These are phyloP conservation scores for Metarhizium anisopliae DNA, from an alignment of 2,329 filamentous ascomycete species.

Conservation along the genomic window DNA sequence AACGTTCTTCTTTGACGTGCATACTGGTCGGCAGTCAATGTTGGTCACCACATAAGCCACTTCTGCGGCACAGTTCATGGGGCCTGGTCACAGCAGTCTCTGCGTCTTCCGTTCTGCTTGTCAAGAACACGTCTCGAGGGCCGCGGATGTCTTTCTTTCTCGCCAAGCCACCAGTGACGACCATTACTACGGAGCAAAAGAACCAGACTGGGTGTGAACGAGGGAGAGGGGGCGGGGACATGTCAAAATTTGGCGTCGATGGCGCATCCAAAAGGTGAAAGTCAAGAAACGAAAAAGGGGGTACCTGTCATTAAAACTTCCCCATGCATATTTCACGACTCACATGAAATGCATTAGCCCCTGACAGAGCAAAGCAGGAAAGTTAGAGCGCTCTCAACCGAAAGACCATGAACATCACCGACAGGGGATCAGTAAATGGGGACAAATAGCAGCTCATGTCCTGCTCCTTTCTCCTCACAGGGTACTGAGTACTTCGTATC, in stretches of 20 bases:
- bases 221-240: not conserved
- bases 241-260: not conserved
- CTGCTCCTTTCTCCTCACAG: not conserved
- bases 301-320: not conserved
- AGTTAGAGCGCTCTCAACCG: not conserved
- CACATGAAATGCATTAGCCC: constrained; percentile 4
- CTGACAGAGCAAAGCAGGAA: not conserved
- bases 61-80: constrained; percentile 6
- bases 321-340: constrained; percentile 4
- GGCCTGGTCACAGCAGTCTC: not conserved
- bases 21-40: constrained; percentile 9
- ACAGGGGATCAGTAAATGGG: not conserved
- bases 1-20: constrained; percentile 6
- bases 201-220: not conserved
- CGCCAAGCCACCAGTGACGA: not conserved
- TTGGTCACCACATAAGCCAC: constrained; percentile 10
- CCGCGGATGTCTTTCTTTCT: not conserved
- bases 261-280: not conserved
- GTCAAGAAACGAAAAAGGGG: not conserved
- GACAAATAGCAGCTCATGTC: not conserved
- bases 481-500: not conserved
- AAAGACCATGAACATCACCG: not conserved
- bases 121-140: not conserved
- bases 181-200: not conserved
- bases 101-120: not conserved